These are phyloP conservation scores for Setomelanomma holmii DNA, from an alignment of 2,329 filamentous ascomycete species.

Conservation along the genomic window DNA sequence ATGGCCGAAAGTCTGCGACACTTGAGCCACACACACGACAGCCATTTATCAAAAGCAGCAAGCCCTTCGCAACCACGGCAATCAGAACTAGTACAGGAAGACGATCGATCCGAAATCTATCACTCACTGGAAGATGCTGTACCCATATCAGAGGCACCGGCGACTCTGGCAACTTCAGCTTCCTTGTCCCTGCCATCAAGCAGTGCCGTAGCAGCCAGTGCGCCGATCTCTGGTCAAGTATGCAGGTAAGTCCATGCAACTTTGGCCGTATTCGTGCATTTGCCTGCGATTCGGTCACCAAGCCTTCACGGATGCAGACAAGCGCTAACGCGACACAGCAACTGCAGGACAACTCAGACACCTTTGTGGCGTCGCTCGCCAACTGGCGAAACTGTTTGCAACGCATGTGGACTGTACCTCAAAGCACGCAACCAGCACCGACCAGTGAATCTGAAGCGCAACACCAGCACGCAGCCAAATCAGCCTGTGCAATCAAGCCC, in stretches of 20 bases:
- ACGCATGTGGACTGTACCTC: constrained; percentile 92
- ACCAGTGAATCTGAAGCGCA: constrained; percentile 87
- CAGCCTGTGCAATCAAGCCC: constrained; percentile 50
- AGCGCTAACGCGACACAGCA: constrained; percentile 63
- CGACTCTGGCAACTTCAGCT: constrained; percentile 29
- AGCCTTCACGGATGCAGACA: constrained; percentile 6
- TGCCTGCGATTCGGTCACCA: constrained; percentile 6
- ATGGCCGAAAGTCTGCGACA: constrained; percentile 55
- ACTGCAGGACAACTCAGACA: constrained; percentile 92
- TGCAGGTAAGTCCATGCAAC: constrained; percentile 67
- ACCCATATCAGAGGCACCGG: constrained; percentile 32
- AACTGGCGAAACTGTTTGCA: constrained; percentile 93
- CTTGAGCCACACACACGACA: constrained; percentile 54
- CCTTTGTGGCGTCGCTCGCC: constrained; percentile 94
- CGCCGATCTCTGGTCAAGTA: constrained; percentile 65
- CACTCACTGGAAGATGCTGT: constrained; percentile 51
- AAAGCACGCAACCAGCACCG: constrained; percentile 92
- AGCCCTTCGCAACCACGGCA: constrained; percentile 27
- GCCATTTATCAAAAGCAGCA: constrained; percentile 26
- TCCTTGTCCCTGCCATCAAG: constrained; percentile 24
- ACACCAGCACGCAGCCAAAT: constrained; percentile 54
- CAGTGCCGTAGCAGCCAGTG: constrained; percentile 31
- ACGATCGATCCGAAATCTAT: constrained; percentile 43
- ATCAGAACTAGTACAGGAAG: constrained; percentile 22
- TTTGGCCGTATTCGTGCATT: background rate